Evolutionary conservation across 176 grass and related monocot genomes (phyloP), one percentile per base, ranked within the genome.

Genomic region (Cymbopogon citratus): DNA sequence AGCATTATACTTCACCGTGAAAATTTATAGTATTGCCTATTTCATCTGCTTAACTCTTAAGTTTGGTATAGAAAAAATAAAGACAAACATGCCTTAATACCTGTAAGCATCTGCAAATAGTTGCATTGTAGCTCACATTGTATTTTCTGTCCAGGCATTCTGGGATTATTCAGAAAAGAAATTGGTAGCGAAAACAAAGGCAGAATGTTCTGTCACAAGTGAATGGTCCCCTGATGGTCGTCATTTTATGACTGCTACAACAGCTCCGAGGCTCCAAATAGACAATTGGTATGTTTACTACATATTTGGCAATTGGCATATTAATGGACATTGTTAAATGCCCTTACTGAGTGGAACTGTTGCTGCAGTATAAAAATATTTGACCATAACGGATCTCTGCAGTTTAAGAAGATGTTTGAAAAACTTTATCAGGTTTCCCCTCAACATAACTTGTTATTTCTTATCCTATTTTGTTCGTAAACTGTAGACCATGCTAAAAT

Each of bases 181-280:
- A 69, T 87, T 95, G 82, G 36, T 95, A 75, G 88, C 90, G 9
- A 84, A 82, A 86, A 94, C 92, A 86, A 98, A 93, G 82, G 92
- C 95, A 18, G 95, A 98, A 89, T 98, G 95, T 39, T 94, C 95
- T 44, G 92, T 94, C 41, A 91, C 83, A 76, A 98, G 92, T 76
- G 95, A 98, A 87, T 98, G 95, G 95, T 95, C 92, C 40, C 90
- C 95, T 52, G 80, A 98, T 91, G 95, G 92, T 43, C 73, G 46
- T 23, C 90, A 98, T 80, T 98, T 98, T 90, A 90, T 98, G 95
- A 93, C 92, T 82, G 92, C 95, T 25, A 98, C 92, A 41, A 95
- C 95, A 65, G 95, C 95, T 76, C 95, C 95, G 44, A 95, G 95
- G 35, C 91, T 98, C 34, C 95, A 98, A 86, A 95, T 98, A 73